Conservation (phyloP, 257 asterid genomes). For the Euphrasia confusa region DNA sequence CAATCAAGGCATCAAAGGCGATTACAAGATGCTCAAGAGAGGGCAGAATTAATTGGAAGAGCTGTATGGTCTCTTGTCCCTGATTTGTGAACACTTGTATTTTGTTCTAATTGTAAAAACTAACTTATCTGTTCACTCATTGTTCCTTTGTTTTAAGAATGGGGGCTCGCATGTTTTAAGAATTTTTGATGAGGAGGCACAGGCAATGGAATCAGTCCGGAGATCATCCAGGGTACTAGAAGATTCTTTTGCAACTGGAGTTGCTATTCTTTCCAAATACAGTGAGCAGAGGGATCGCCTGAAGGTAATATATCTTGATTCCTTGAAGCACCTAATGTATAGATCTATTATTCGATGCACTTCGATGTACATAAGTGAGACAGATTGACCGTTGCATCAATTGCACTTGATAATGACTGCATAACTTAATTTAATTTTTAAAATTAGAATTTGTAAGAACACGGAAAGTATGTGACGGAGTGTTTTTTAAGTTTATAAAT, state of each 20-base stretch:
- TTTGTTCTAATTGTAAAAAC: conserved; percentile 19
- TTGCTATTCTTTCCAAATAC: conserved; percentile 79
- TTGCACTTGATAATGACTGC: not conserved
- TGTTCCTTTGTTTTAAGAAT: conserved; percentile 35
- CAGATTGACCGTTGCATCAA: not conserved
- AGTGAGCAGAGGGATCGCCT: conserved; percentile 90
- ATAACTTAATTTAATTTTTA: not conserved
- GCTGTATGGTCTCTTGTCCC: conserved; percentile 44
- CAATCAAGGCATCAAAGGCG: conserved; percentile 52
- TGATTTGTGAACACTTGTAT: not conserved
- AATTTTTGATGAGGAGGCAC: conserved; percentile 74
- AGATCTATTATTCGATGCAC: not conserved
- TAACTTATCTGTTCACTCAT: conserved; percentile 16
- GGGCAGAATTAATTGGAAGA: conserved; percentile 87
- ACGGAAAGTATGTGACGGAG: no score
- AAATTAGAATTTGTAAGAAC: no score
- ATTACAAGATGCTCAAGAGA: conserved; percentile 71
- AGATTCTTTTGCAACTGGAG: conserved; percentile 74
- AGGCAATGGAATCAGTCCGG: conserved; percentile 65
- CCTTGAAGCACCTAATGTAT: not conserved
- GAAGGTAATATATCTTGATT: conserved; percentile 44
- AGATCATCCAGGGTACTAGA: conserved; percentile 73
- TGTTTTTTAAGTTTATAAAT: no score
- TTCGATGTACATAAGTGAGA: no score
- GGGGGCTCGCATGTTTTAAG: conserved; percentile 73